Evolutionary conservation across 805 yeast genomes (phyloP), one percentile per base, ranked within the genome.

Genomic region (Candida boleticola): DNA sequence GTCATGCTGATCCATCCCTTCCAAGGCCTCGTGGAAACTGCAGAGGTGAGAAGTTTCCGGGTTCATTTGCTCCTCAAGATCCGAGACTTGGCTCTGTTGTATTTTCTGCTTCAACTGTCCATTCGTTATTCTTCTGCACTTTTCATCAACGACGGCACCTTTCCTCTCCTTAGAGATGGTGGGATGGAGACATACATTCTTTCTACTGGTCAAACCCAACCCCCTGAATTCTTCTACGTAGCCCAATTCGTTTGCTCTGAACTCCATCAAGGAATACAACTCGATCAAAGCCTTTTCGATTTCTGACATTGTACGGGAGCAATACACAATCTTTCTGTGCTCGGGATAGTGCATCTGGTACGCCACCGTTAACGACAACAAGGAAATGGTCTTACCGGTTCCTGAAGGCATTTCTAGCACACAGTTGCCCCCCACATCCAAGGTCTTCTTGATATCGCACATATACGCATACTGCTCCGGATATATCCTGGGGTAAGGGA

Each of bases 261-360:
- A 93, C 42, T 80, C 87, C 98, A 93, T 93, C 54, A 93, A 73
- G 42, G 79, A 81, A 47, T 86, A 82, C 70, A 93, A 73, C 68
- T 93, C 99, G 5, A 92, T 88, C 57, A 93, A 68, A 0, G 99
- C 97, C 66, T 93, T 93, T 66, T 93, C 99, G 60, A 93, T 93
- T 68, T 93, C 99, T 9, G 97, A 88, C 98, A 93, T 93, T 26
- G 99, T 93, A 76, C 99, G 98, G 4, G 99, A 93, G 64, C 99
- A 93, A 65, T 93, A 93, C 5, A 93, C 88, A 51, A 93, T 82
- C 72, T 92, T 93, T 14, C 96, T 69, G 57, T 89, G 96, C 56
- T 92, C 97, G 7, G 97, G 95, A 60, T 92, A 90, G 71, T 78
- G 79, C 87, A 88, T 82, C 61, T 93, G 99, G 63, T 93, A 93